These are phyloP conservation scores for Neurospora terricola DNA, from an alignment of 495 filamentous ascomycete species.

Conservation along the genomic window DNA sequence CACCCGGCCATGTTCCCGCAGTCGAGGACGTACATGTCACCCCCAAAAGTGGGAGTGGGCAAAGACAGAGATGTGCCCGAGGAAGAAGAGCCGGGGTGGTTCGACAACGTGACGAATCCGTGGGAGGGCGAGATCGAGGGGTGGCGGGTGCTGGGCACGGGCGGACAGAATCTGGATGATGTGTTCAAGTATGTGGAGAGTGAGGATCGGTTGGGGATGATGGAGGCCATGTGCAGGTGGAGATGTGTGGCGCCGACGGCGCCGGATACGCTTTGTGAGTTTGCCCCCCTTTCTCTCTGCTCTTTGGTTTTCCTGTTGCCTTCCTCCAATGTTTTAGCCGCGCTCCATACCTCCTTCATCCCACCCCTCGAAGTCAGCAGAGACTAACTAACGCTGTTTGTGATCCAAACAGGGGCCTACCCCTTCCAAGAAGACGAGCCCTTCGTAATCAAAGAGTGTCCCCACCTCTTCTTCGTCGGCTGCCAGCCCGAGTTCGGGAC, in stretches of 20 bases:
- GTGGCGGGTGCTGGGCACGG: slow-evolving; percentile 71
- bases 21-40: slow-evolving; percentile 54
- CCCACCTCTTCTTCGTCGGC: slow-evolving; percentile 84
- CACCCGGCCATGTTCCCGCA: slow-evolving; percentile 75
- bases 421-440: slow-evolving; percentile 88
- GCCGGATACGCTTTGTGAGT: slow-evolving; percentile 89
- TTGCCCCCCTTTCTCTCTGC: neutral
- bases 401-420: slow-evolving; percentile 61
- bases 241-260: slow-evolving; percentile 87
- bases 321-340: too few relatives aligned
- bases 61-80: neutral
- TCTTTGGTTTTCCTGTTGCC: too few relatives aligned
- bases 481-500: slow-evolving; percentile 80
- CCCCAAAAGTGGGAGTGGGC: slow-evolving; percentile 16
- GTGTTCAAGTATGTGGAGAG: slow-evolving; percentile 79
- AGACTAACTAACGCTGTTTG: too few relatives aligned
- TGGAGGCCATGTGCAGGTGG: slow-evolving; percentile 90
- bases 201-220: slow-evolving; percentile 68
- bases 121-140: slow-evolving; percentile 85
- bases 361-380: too few relatives aligned
- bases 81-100: slow-evolving; percentile 52
- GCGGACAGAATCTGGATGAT: slow-evolving; percentile 90
- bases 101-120: slow-evolving; percentile 87
- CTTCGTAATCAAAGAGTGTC: slow-evolving; percentile 72
- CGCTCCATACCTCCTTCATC: too few relatives aligned